Evolutionary conservation across 1,284 basidiomycete species (phyloP).

Genomic region (Cutaneotrichosporon cavernicola): DNA sequence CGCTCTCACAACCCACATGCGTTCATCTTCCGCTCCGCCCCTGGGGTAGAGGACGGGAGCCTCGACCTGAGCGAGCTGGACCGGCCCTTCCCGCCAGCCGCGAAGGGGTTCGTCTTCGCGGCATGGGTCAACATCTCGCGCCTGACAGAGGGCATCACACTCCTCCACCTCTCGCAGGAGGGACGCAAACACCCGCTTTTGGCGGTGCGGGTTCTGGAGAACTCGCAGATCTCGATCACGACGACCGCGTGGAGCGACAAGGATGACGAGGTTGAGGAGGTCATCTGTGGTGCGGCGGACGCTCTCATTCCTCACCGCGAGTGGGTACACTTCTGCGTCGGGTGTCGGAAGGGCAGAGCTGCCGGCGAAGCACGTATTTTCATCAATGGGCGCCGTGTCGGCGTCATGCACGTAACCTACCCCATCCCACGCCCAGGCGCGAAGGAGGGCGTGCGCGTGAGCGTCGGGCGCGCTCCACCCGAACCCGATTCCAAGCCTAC

Average conservation of each 20-base stretch:
- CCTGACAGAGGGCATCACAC: slow-evolving; percentile 44
- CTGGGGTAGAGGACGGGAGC: slow-evolving; percentile 34
- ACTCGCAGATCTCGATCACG: slow-evolving; percentile 49
- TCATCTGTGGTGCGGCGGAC: slow-evolving; percentile 45
- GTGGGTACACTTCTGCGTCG: slow-evolving; percentile 51
- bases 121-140: slow-evolving; percentile 49
- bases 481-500: background rate
- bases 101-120: slow-evolving; percentile 48
- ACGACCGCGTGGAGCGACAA: slow-evolving; percentile 25
- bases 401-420: slow-evolving; percentile 41
- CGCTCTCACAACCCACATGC: slow-evolving; percentile 42
- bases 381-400: slow-evolving; percentile 45
- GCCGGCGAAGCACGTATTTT: slow-evolving; percentile 42
- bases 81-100: slow-evolving; percentile 39
- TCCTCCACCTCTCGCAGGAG: slow-evolving; percentile 43
- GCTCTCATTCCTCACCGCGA: slow-evolving; percentile 49
- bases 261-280: slow-evolving; percentile 32
- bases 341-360: slow-evolving; percentile 35
- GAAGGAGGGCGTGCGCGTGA: slow-evolving; percentile 17
- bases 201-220: slow-evolving; percentile 48
- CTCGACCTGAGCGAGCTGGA: slow-evolving; percentile 42
- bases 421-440: slow-evolving; percentile 30
- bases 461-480: slow-evolving; percentile 13
- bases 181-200: slow-evolving; percentile 30
- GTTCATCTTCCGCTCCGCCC: slow-evolving; percentile 41